phyloP scores from a whole-genome alignment of 2,329 filamentous ascomycete genomes.

The Coleophoma crateriformis region DNA sequence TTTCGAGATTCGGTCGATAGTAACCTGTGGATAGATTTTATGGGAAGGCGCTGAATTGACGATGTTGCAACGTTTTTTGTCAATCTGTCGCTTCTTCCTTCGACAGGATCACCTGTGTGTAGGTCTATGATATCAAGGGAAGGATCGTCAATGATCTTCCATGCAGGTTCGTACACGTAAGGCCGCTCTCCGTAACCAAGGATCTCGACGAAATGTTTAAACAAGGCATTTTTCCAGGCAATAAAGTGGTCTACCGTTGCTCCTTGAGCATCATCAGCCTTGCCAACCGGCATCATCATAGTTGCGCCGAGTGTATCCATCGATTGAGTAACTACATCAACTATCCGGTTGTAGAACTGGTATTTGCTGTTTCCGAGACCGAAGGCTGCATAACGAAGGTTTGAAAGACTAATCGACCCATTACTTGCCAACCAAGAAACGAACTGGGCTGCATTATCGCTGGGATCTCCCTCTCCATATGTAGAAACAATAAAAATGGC shows the following conservation, averaged over 20 bases:
- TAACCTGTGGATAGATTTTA: neutral
- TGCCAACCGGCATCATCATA: conserved; percentile 21
- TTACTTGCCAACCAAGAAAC: conserved; percentile 24
- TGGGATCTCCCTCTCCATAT: conserved; percentile 35
- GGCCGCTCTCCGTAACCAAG: conserved; percentile 2
- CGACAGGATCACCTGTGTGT: neutral
- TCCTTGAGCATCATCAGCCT: conserved; percentile 24
- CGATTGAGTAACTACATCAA: conserved; percentile 22
- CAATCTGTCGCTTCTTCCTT: neutral
- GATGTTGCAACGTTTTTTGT: neutral
- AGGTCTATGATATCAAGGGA: neutral
- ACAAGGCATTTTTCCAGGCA: conserved; percentile 15
- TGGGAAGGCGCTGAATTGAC: neutral
- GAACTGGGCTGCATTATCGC: conserved; percentile 29
- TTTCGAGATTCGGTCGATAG: conserved; percentile 1
- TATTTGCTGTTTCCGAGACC: conserved; percentile 35
- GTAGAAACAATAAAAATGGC: conserved; percentile 32
- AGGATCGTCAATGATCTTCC: neutral
- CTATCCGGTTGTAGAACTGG: conserved; percentile 31
- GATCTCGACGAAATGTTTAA: neutral
- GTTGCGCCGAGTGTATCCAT: conserved; percentile 22
- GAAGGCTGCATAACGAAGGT: conserved; percentile 29
- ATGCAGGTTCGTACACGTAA: neutral
- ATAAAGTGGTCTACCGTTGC: conserved; percentile 30
- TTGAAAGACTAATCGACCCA: conserved; percentile 9